A percentile compares a stretch with the other conserved stretches of the same genome.
Conservation (phyloP, 2,329 filamentous ascomycete genomes). For the Xylaria sp. region DNA sequence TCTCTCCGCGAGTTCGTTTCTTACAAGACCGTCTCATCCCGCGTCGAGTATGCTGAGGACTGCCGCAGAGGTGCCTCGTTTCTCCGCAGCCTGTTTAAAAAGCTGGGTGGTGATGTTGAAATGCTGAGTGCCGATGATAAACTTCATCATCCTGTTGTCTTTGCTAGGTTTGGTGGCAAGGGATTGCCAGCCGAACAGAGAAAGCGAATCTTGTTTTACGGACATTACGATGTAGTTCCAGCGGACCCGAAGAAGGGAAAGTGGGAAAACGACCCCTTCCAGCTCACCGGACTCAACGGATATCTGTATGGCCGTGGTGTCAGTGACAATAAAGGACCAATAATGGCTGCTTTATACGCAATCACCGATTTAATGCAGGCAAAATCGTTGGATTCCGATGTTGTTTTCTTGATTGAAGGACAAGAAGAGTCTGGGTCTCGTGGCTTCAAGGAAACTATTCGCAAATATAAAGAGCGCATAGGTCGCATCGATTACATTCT, state of each 20-base stretch:
- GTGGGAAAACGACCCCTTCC: conserved; percentile 90
- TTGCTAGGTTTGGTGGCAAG: conserved; percentile 86
- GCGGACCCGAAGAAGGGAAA: conserved; percentile 84
- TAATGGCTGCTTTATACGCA: conserved; percentile 92
- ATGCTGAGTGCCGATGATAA: conserved; percentile 84
- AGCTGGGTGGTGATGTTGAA: conserved; percentile 87
- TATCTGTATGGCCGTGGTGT: conserved; percentile 96
- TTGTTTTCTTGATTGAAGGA: conserved; percentile 94
- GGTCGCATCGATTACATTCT: conserved; percentile 94
- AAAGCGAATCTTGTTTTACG: conserved; percentile 95
- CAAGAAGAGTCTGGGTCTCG: conserved; percentile 96
- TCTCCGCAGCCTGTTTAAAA: conserved; percentile 88
- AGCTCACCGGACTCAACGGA: conserved; percentile 88
- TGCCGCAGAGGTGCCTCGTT: conserved; percentile 94
- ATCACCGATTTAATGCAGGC: conserved; percentile 88
- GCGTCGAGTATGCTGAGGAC: conserved; percentile 87
- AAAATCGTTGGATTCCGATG: conserved; percentile 85
- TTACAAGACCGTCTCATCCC: conserved; percentile 90
- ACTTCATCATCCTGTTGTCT: conserved; percentile 87
- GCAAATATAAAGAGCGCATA: conserved; percentile 82
- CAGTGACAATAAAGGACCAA: conserved; percentile 96
- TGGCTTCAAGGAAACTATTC: conserved; percentile 87
- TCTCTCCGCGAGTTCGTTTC: conserved; percentile 87
- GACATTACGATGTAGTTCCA: conserved; percentile 96
- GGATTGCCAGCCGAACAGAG: conserved; percentile 71